These are phyloP conservation scores for Aspergillus sp. DNA, from an alignment of 2,329 filamentous ascomycete genomes.

Conservation along the genomic window DNA sequence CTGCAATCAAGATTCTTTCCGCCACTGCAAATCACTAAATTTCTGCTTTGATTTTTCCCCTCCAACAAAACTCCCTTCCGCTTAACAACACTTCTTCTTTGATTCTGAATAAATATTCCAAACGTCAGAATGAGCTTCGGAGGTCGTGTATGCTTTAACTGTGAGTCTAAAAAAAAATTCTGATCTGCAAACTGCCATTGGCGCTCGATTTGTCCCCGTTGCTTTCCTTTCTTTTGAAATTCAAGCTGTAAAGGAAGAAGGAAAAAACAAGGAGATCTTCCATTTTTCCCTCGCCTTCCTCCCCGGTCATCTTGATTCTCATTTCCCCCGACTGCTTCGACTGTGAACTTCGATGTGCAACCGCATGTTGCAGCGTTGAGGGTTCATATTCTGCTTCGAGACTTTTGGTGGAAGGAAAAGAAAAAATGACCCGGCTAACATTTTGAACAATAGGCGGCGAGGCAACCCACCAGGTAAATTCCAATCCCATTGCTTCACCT, in stretches of 20 bases:
- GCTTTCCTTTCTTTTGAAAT: not conserved
- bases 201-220: constrained; percentile 1
- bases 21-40: constrained; percentile 16
- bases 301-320: not conserved
- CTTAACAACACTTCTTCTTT: not conserved
- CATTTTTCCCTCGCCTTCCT: not conserved
- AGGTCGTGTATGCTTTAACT: constrained; percentile 60
- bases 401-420: not conserved
- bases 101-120: constrained; percentile 4
- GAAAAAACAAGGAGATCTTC: not conserved
- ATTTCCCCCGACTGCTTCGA: not conserved
- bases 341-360: not conserved
- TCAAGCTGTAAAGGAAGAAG: not conserved
- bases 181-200: constrained; percentile 4
- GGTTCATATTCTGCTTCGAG: not conserved
- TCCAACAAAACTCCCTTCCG: constrained; percentile 1
- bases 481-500: not conserved
- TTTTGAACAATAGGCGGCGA: constrained; percentile 61
- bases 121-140: constrained; percentile 50
- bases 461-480: constrained; percentile 70
- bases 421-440: constrained; percentile 3
- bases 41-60: constrained; percentile 17
- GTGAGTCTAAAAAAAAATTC: constrained; percentile 41
- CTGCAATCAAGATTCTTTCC: constrained; percentile 19
- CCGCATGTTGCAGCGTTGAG: not conserved